Evolutionary conservation across 2,329 filamentous ascomycete species (phyloP).

Genomic region (Ceratocystis huliohia): DNA sequence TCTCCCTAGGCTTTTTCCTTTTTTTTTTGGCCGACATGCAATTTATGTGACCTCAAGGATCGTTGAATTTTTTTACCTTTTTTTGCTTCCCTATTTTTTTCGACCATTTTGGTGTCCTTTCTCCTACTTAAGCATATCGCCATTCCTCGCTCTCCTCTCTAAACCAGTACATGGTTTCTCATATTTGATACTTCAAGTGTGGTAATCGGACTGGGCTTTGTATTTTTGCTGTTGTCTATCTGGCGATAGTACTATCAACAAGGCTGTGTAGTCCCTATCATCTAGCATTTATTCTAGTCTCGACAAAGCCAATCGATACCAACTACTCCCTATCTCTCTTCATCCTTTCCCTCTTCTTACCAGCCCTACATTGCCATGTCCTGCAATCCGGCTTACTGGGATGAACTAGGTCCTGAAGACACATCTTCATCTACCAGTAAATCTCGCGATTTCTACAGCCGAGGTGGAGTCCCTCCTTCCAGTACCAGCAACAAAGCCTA

Average conservation of each 20-base stretch:
- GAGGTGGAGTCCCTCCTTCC: constrained; percentile 19
- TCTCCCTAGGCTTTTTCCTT: constrained; percentile 22
- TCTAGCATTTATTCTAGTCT: no score
- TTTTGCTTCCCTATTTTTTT: no score
- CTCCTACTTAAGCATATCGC: no score
- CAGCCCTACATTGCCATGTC: not conserved
- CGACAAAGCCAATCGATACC: no score
- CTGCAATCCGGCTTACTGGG: constrained; percentile 1
- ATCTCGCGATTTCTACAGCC: not conserved
- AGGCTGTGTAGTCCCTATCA: no score
- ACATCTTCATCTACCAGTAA: not conserved
- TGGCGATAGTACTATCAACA: no score
- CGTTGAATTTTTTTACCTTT: constrained; percentile 15
- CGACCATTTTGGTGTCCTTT: no score
- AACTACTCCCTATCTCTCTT: not conserved
- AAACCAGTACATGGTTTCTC: not conserved
- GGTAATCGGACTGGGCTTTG: no score
- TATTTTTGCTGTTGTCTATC: no score
- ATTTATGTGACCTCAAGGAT: constrained; percentile 9
- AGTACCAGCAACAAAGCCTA: constrained; percentile 21
- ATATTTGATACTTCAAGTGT: no score
- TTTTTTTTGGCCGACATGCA: constrained; percentile 7
- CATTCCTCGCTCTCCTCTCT: not conserved
- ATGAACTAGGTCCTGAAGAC: constrained; percentile 2
- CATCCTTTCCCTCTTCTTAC: not conserved